Conservation (phyloP, 768 basidiomycete genomes). For the Clavulina sp. region DNA sequence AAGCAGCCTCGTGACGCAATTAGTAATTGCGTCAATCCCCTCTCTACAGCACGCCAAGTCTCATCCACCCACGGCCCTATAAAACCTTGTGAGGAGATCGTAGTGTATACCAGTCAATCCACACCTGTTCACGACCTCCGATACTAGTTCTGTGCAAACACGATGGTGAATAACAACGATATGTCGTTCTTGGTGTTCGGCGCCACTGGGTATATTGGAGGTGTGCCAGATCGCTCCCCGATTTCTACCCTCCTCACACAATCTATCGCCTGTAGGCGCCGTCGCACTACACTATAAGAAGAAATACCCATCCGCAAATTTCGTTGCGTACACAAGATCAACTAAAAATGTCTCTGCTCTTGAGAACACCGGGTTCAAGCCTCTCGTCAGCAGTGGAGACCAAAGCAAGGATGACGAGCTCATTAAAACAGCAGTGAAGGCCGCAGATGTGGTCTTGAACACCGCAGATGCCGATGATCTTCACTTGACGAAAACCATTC, state of each 20-base stretch:
- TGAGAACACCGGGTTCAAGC: constrained; percentile 8
- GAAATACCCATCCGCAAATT: constrained; percentile 13
- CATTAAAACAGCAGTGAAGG: constrained; percentile 6
- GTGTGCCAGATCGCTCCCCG: neutral
- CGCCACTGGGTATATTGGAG: constrained; percentile 11
- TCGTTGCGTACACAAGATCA: constrained; percentile 10
- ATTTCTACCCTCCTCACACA: neutral
- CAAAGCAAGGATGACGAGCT: constrained; percentile 2
- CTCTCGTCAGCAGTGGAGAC: constrained; percentile 5
- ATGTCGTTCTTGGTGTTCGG: constrained; percentile 8
- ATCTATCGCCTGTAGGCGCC: constrained; percentile 11
- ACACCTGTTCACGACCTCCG: too few species aligned
- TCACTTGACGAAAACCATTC: constrained; percentile 12
- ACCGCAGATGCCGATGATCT: constrained; percentile 16
- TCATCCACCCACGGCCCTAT: too few species aligned
- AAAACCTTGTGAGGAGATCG: too few species aligned
- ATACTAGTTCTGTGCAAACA: too few species aligned
- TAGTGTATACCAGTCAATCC: too few species aligned
- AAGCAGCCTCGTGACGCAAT: too few species aligned
- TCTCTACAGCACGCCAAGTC: too few species aligned
- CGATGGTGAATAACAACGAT: too few species aligned
- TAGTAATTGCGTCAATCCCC: too few species aligned
- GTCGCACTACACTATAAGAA: constrained; percentile 22
- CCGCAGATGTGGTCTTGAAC: constrained; percentile 15
- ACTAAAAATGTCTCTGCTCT: constrained; percentile 9